A percentile compares a stretch with the other conserved stretches of the same genome.
These are phyloP conservation scores for Lactuca sativa DNA, from an alignment of 129 eudicot species.

Conservation along the genomic window DNA sequence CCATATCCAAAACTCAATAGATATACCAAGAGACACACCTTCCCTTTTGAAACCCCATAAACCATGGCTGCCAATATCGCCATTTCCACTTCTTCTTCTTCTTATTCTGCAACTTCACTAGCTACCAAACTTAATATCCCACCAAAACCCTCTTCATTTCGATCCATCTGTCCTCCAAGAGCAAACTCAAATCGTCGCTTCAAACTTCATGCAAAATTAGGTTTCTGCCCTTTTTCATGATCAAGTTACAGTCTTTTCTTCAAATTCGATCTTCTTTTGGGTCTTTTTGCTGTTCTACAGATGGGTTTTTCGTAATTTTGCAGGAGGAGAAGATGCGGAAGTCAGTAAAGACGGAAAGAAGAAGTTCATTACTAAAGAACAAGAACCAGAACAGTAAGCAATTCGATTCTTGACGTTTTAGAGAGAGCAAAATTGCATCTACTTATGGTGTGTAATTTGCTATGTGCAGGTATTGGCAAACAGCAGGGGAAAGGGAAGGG, in stretches of 20 bases:
- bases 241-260: background rate
- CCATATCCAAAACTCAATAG: slow-evolving; percentile 42
- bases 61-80: slow-evolving; percentile 49
- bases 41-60: slow-evolving; percentile 4
- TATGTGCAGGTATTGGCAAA: slow-evolving; percentile 85
- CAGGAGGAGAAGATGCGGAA: slow-evolving; percentile 80
- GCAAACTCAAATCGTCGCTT: slow-evolving; percentile 24
- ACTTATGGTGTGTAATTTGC: background rate
- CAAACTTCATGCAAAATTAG: slow-evolving; percentile 59
- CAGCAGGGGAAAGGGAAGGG: slow-evolving; percentile 96
- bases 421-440: background rate
- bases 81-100: slow-evolving; percentile 34
- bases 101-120: slow-evolving; percentile 28
- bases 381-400: slow-evolving; percentile 97
- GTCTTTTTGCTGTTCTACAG: slow-evolving; percentile 11
- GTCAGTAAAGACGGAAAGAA: slow-evolving; percentile 64
- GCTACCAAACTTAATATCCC: slow-evolving; percentile 33
- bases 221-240: slow-evolving; percentile 26
- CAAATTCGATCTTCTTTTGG: background rate
- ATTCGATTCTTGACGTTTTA: background rate
- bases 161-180: slow-evolving; percentile 29
- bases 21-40: slow-evolving; percentile 6
- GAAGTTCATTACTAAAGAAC: slow-evolving; percentile 90
- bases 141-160: slow-evolving; percentile 33
- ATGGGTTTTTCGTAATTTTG: slow-evolving; percentile 23